Base-by-base conservation (phyloP, 495 filamentous ascomycete genomes). In the Sabuloglossum arenarium region DNA sequence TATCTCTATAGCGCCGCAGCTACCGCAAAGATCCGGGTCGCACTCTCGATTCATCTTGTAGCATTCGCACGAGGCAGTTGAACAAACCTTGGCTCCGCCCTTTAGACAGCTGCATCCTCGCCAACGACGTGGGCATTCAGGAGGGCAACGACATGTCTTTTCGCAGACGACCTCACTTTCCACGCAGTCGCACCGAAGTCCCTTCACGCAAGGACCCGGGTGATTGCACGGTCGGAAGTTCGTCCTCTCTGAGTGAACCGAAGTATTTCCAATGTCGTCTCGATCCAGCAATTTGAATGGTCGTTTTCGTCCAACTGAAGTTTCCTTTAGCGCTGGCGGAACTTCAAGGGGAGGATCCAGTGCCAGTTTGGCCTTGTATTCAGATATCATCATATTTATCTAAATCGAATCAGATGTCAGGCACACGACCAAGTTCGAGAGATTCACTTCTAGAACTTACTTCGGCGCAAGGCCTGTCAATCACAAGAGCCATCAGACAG, bases 41-140 rank as follows among this genome's bases (percentile, higher is more conserved):
- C 84, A 88, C 65, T 88, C 84, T 5, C 84, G 74, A 59, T 79
- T 79, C 46, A 80, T 69, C 55, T 69, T 65, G 21, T 72, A 65
- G 60, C 81, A 85, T 21, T 72, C 73, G 62, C 81, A 85, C 23
- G 61, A 64, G 39, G 77, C 73, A 53, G 58, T 68, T 55, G 53
- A 58, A 59, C 80, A 84, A 0, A 72, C 69, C 63, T 72, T 75
- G 24, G 70, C 70, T 0, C 65, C 63, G 1, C 70, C 70, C 43
- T 71, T 69, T 62, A 19, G 12, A 28, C 83, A 87, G 2, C 69
- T 67, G 62, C 83, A 87, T 24, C 83, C 83, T 3, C 72, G 78
- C 64, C 80, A 86, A 55, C 79, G 78, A 27, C 80, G 68, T 16
- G 69, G 69, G 59, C 83, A 87, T 29, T 71, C 67, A 3, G 73